Percentiles rank a stretch among this genome's conserved stretches.
These are phyloP conservation scores for Artemisia tridentata DNA, from an alignment of 129 eudicot genomes.

Conservation along the genomic window DNA sequence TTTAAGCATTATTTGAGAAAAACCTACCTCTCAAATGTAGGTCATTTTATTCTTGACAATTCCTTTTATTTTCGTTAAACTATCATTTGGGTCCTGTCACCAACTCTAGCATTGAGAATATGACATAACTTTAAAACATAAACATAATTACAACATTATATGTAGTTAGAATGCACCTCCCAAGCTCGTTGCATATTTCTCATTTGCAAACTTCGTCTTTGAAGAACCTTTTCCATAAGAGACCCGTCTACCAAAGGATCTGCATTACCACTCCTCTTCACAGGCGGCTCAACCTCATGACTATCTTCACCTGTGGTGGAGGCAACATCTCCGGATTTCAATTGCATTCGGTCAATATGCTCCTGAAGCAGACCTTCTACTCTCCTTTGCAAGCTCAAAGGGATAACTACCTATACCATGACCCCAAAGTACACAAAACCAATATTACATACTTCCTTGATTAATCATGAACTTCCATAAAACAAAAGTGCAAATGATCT, in stretches of 20 bases:
- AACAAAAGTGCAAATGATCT: constrained; percentile 9
- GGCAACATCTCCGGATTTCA: constrained; percentile 34
- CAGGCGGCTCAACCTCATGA: constrained; percentile 35
- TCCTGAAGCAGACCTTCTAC: constrained; percentile 94
- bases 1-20: too few species aligned
- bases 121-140: constrained; percentile 5
- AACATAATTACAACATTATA: not conserved
- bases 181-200: constrained; percentile 96
- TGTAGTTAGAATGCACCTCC: constrained; percentile 57
- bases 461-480: not conserved
- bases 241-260: constrained; percentile 74
- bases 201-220: constrained; percentile 87
- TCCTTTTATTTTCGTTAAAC: too few species aligned
- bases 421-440: constrained; percentile 25
- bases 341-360: constrained; percentile 72
- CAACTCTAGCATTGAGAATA: constrained; percentile 7
- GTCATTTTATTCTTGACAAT: too few species aligned
- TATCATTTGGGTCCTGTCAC: too few species aligned
- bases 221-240: constrained; percentile 94
- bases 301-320: constrained; percentile 22
- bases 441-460: constrained; percentile 11
- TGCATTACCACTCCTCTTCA: constrained; percentile 43
- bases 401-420: constrained; percentile 71
- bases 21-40: too few species aligned
- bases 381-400: constrained; percentile 93